Conservation (phyloP, 2,329 filamentous ascomycete species). For the Lasiodiplodia gonubiensis region DNA sequence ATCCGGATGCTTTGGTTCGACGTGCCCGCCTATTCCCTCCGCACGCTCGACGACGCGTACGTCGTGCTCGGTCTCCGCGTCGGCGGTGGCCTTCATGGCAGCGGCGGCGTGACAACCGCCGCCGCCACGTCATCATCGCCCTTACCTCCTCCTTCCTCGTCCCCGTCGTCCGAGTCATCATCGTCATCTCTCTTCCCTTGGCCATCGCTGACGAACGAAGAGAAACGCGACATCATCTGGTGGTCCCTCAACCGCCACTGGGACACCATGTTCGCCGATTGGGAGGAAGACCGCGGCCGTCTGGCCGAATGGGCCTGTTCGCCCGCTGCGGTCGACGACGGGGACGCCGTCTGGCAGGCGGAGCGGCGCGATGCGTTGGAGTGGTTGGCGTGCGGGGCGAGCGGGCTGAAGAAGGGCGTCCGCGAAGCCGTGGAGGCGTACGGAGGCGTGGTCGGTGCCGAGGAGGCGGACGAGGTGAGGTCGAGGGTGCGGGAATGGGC, state of each 20-base stretch:
- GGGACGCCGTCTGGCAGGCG: background rate
- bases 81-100: background rate
- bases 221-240: background rate
- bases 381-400: background rate
- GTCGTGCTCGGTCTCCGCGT: background rate
- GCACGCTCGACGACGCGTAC: background rate
- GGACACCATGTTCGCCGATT: background rate
- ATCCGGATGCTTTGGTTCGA: background rate
- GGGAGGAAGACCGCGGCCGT: background rate
- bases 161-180: too few species aligned
- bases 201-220: background rate
- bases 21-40: background rate
- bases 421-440: background rate
- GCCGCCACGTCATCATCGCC: background rate
- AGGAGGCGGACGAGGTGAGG: background rate
- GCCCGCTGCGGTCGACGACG: background rate
- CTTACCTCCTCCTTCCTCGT: background rate
- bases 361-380: background rate
- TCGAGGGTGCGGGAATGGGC: background rate
- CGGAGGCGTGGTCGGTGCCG: background rate
- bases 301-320: background rate
- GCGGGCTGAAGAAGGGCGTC: background rate
- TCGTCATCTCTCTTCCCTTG: background rate
- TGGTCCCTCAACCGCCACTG: background rate
- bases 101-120: too few species aligned